A percentile compares a stretch with the other conserved stretches of the same genome.
These are phyloP conservation scores for Psidium friedrichsthalianum DNA, from an alignment of 345 rosid genomes.

Conservation along the genomic window DNA sequence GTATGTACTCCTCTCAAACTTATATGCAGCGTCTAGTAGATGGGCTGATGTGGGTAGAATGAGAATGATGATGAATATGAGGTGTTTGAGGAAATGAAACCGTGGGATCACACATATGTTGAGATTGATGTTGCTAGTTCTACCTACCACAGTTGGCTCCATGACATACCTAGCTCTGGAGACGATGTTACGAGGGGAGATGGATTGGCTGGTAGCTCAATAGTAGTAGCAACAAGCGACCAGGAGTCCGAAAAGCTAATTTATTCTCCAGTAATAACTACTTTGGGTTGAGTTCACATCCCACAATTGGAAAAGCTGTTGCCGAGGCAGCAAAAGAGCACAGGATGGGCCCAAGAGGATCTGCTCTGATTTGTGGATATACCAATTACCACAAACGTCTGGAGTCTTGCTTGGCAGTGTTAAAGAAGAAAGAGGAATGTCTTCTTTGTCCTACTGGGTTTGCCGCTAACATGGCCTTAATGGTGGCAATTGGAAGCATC, in stretches of 20 bases:
- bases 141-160: slow-evolving; percentile 74
- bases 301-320: slow-evolving; percentile 66
- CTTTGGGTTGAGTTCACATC: slow-evolving; percentile 88
- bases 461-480: slow-evolving; percentile 88
- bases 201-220: slow-evolving; percentile 10
- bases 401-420: slow-evolving; percentile 73
- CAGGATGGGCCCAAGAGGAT: slow-evolving; percentile 99
- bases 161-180: slow-evolving; percentile 69
- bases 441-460: slow-evolving; percentile 98
- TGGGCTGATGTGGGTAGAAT: slow-evolving; percentile 17
- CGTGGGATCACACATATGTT: slow-evolving; percentile 72
- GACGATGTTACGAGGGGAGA: slow-evolving; percentile 32
- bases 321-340: slow-evolving; percentile 71
- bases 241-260: slow-evolving; percentile 42
- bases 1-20: slow-evolving; percentile 20
- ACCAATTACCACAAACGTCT: slow-evolving; percentile 75
- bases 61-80: slow-evolving; percentile 21
- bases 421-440: slow-evolving; percentile 95
- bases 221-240: background rate
- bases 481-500: slow-evolving; percentile 86
- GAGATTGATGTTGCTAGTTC: slow-evolving; percentile 48
- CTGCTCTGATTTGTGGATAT: slow-evolving; percentile 88
- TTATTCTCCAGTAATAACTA: slow-evolving; percentile 95
- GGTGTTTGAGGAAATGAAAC: slow-evolving; percentile 65
- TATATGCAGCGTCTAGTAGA: slow-evolving; percentile 17